Percentiles rank a stretch among this genome's conserved stretches.
These are phyloP conservation scores for Carex sylvatica DNA, from an alignment of 202 grass and related monocot species.

Conservation along the genomic window DNA sequence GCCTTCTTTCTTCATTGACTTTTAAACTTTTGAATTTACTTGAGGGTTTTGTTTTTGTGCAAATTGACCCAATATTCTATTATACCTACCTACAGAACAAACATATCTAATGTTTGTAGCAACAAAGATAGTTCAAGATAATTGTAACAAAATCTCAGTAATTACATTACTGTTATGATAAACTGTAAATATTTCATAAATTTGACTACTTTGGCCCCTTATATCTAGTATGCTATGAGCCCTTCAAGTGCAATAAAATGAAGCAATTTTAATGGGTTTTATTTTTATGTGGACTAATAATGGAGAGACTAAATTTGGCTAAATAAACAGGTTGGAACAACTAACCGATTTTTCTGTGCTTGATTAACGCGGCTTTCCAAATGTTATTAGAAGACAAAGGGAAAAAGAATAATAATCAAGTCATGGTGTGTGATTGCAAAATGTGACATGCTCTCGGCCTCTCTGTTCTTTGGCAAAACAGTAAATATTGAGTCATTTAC, in stretches of 20 bases:
- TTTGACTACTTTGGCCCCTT: background rate
- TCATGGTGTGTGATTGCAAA: background rate
- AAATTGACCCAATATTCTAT: background rate
- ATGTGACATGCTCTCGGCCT: background rate
- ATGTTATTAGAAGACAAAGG: background rate
- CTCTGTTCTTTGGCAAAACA: background rate
- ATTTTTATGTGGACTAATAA: background rate
- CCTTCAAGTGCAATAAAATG: background rate
- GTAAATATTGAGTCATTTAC: constrained; percentile 5
- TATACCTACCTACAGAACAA: background rate
- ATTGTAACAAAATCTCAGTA: background rate
- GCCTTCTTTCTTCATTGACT: constrained; percentile 20
- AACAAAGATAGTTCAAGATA: background rate
- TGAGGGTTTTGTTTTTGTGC: background rate
- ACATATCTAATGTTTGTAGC: background rate
- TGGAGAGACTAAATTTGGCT: background rate
- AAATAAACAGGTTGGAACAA: background rate
- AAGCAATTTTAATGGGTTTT: background rate
- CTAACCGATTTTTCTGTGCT: background rate
- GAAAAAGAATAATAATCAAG: background rate
- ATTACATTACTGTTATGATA: background rate
- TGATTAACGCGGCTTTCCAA: background rate
- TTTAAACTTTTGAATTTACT: background rate
- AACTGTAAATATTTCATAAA: background rate
- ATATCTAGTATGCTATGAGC: background rate